Conservation (phyloP, 805 yeast genomes). For the Brettanomyces sp. region DNA sequence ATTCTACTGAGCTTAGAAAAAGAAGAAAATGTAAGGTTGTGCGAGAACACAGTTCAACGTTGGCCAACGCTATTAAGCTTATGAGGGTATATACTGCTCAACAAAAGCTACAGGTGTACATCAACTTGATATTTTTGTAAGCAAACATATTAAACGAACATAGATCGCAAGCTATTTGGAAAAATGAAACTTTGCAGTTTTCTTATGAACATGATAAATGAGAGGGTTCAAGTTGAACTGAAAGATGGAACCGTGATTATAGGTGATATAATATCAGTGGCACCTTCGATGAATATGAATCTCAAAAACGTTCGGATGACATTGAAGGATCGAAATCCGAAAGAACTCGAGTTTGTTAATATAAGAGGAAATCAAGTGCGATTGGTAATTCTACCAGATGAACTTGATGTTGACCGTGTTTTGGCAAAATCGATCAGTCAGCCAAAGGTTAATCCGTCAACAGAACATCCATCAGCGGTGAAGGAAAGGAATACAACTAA, state of each 20-base stretch:
- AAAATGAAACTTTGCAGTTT: slow-evolving; percentile 63
- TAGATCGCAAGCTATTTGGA: no score
- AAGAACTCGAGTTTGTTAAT: slow-evolving; percentile 65
- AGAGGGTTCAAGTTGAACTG: slow-evolving; percentile 82
- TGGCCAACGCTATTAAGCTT: no score
- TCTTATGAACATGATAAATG: slow-evolving; percentile 76
- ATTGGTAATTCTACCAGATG: slow-evolving; percentile 76
- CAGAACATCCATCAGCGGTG: neutral
- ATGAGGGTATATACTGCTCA: no score
- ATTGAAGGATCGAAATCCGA: slow-evolving; percentile 59
- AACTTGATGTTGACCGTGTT: slow-evolving; percentile 60
- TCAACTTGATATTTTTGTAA: no score
- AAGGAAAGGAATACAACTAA: neutral
- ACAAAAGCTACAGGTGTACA: no score
- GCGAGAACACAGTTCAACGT: no score
- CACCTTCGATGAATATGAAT: slow-evolving; percentile 87
- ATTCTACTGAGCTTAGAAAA: no score
- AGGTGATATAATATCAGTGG: slow-evolving; percentile 76
- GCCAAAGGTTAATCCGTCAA: neutral
- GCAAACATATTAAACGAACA: no score
- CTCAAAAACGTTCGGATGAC: slow-evolving; percentile 75
- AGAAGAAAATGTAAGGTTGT: no score
- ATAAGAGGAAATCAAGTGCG: slow-evolving; percentile 86
- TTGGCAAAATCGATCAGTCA: slow-evolving; percentile 38
- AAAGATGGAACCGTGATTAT: slow-evolving; percentile 83